Conservation (phyloP, 192 early-diverging fungal genomes). For the Cetraspora pellucida region DNA sequence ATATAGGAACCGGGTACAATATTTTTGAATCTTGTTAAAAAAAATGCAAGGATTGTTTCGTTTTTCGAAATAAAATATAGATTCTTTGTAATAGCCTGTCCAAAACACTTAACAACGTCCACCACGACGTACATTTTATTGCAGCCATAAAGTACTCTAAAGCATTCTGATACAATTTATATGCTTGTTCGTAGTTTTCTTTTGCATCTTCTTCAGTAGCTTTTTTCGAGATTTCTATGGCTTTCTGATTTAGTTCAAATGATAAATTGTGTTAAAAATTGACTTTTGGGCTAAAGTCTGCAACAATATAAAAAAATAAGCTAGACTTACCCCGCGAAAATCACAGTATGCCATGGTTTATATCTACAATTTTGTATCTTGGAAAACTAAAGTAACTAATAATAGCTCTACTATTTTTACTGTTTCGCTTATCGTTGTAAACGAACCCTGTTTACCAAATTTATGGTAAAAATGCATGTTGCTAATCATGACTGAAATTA, state of each 20-base stretch:
- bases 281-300: no score
- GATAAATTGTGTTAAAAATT: no score
- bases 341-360: no score
- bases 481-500: no score
- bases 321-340: no score
- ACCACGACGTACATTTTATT: slow-evolving; percentile 78
- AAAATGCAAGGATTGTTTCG: not conserved
- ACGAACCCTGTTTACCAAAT: no score
- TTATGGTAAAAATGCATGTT: no score
- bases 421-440: no score
- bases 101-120: not conserved
- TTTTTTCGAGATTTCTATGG: slow-evolving; percentile 88
- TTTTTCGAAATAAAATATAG: not conserved
- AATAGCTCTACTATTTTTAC: no score
- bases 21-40: not conserved
- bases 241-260: slow-evolving; percentile 58
- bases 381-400: no score
- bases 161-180: slow-evolving; percentile 83
- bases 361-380: no score
- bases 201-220: slow-evolving; percentile 92
- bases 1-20: not conserved
- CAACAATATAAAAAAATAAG: no score
- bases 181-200: slow-evolving; percentile 88
- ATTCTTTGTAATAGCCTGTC: not conserved
- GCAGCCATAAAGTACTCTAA: slow-evolving; percentile 95